phyloP scores from a whole-genome alignment of 768 basidiomycete genomes.

The Russula vinacea region DNA sequence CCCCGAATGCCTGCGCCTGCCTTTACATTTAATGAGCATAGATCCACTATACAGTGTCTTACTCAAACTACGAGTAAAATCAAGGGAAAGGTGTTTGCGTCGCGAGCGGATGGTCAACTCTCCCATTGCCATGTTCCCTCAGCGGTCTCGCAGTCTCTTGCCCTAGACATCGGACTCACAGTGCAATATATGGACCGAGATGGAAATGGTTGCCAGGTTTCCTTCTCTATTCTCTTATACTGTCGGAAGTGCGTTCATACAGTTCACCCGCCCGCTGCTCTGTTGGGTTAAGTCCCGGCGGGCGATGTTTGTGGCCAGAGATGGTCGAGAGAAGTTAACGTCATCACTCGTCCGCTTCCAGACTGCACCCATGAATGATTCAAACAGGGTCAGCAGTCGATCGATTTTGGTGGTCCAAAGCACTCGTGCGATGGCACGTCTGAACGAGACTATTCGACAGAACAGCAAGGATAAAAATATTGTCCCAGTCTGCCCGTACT shows the following conservation, averaged over 20 bases:
- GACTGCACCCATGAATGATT: constrained; percentile 37
- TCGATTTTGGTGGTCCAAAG: constrained; percentile 29
- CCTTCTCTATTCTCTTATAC: constrained; percentile 44
- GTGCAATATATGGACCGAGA: constrained; percentile 43
- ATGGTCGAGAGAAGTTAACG: constrained; percentile 31
- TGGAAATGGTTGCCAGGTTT: constrained; percentile 48
- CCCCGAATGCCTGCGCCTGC: constrained; percentile 48
- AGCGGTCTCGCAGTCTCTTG: constrained; percentile 43
- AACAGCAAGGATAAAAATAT: constrained; percentile 36
- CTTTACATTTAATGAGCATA: constrained; percentile 51
- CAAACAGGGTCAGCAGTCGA: constrained; percentile 36
- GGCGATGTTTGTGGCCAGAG: constrained; percentile 34
- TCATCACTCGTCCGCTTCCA: constrained; percentile 36
- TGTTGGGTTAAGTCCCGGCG: constrained; percentile 27
- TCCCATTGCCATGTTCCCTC: background rate
- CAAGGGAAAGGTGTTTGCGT: constrained; percentile 30
- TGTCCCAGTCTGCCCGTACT: too few species aligned
- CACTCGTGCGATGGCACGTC: constrained; percentile 38
- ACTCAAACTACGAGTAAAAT: constrained; percentile 42
- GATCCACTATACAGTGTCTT: constrained; percentile 62
- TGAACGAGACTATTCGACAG: constrained; percentile 36
- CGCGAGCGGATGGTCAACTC: background rate
- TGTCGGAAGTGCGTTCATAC: constrained; percentile 45
- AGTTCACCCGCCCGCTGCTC: background rate
- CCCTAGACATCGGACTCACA: constrained; percentile 49